Base-by-base conservation (phyloP, 1,284 basidiomycete genomes). In the Pseudozyma sp. region DNA sequence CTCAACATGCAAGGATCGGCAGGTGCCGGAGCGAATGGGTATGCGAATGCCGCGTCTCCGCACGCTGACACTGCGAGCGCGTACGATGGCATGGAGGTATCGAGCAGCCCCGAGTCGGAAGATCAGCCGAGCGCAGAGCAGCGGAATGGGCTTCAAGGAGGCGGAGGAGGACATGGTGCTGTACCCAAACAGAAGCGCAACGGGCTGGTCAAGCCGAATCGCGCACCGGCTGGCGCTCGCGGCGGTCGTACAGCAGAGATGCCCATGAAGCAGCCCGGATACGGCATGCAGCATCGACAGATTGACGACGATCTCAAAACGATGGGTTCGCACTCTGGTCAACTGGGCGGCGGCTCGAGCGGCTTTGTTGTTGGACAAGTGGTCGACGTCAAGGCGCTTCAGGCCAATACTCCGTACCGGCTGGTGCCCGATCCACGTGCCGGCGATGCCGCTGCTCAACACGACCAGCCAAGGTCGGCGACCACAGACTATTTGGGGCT, bases 271-370 rank as follows among this genome's bases (percentile, higher is more conserved):
- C 90, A 92, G 9, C 93, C 94, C 24, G 92, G 93, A 80, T 97
- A 96, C 83, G 94, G 94, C 76, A 90, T 92, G 88, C 94, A 97
- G 84, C 92, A 93, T 83, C 90, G 92, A 19, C 92, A 91, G 66
- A 92, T 97, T 88, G 92, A 94, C 81, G 91, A 94, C 78, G 93
- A 95, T 56, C 71, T 87, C 50, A 75, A 69, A 53, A 68, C 57
- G 6, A 63, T 72, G 64, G 68, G 55, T 3, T 56, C 68, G 51
- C 52, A 70, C 17, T 37, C 54, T 7, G 58, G 52, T 1, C 34
- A 19, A n/a, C 11, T 48, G 24, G 50, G 58, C n/a, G 50, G 58
- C n/a, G 52, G 63, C 11, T 31, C 68, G 30, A 46, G 68, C 3
- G 67, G 67, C 3, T 75, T 77, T 39, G 65, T 77, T 4, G 79